Conservation (phyloP, 2,329 filamentous ascomycete species). For the Coniochaeta ligniaria region DNA sequence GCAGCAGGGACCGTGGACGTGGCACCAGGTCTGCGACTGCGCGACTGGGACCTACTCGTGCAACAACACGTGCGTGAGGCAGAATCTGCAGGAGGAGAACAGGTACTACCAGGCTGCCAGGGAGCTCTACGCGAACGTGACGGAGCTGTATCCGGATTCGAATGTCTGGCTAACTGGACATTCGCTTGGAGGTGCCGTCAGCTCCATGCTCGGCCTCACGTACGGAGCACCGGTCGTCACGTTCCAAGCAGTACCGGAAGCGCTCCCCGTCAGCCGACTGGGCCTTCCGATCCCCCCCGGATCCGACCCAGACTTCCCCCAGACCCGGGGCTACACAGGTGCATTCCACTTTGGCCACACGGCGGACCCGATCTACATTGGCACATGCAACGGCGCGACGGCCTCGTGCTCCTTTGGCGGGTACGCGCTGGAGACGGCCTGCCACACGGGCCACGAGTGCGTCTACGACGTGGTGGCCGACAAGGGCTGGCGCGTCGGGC, state of each 20-base stretch:
- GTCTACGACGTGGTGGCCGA: conserved; percentile 89
- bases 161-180: conserved; percentile 89
- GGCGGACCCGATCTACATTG: conserved; percentile 91
- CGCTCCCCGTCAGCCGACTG: conserved; percentile 74
- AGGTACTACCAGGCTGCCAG: conserved; percentile 86
- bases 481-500: conserved; percentile 84
- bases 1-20: conserved; percentile 83
- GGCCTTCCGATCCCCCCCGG: conserved; percentile 82
- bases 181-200: conserved; percentile 84
- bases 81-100: conserved; percentile 72
- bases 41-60: conserved; percentile 80
- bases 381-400: conserved; percentile 83
- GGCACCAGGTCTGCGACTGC: conserved; percentile 90
- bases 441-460: conserved; percentile 82
- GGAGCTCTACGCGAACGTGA: conserved; percentile 89
- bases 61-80: conserved; percentile 81
- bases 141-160: conserved; percentile 74
- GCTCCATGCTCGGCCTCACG: conserved; percentile 81
- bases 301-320: conserved; percentile 61
- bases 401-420: conserved; percentile 86
- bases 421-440: conserved; percentile 89
- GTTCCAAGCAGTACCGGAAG: conserved; percentile 89
- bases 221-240: conserved; percentile 88
- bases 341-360: conserved; percentile 91
- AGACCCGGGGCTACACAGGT: conserved; percentile 66